Base-by-base conservation (phyloP, 2,329 filamentous ascomycete species). In the Colletotrichum costaricense region DNA sequence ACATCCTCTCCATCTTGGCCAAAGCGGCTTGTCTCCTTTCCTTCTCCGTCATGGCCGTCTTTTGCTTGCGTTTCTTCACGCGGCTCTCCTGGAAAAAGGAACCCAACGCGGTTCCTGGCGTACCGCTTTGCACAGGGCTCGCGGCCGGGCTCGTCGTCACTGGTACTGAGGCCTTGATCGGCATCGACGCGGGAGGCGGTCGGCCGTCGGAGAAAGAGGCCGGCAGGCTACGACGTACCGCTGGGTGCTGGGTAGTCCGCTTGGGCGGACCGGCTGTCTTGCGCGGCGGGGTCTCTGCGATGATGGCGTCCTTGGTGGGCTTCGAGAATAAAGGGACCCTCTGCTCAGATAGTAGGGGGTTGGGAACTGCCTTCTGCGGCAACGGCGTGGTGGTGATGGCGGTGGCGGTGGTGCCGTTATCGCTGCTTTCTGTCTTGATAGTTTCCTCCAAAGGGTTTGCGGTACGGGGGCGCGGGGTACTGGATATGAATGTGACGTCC, bases 11-110 rank as follows among this genome's bases (percentile, higher is more conserved):
- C 14, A 75, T 33, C 24, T 67, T 63, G 24, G 22, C 57, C 30
- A 64, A 56, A 30, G 60, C 42, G 7, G 64, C 67, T 4, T 33
- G 33, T 14, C 35, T 54, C 6, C 58, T 60, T 46, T 62, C 55
- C 28, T 54, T 55, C 35, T 72, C 66, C 62, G 63, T 65, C n/a
- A 54, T 49, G 22, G 67, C 66, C 52, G 63, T 65, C n/a, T 63
- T 56, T 16, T 64, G 67, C 38, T 57, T 75, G 22, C 57, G 42
- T 46, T 75, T 75, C 66, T 69, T 73, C 26, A 73, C 58, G 19
- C 74, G 68, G 63, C 58, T 64, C 6, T 26, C 69, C 24, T 66
- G 64, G 4, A 68, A 72, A 42, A 69, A 67, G 5, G 38, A 54
- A 12, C 35, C 55, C 16, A 63, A n/a, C 28, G 58, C n/a, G 46